Percentiles rank a stretch among this genome's conserved stretches.
phyloP scores from a whole-genome alignment of 345 rosid genomes.

The Triadica sebifera region DNA sequence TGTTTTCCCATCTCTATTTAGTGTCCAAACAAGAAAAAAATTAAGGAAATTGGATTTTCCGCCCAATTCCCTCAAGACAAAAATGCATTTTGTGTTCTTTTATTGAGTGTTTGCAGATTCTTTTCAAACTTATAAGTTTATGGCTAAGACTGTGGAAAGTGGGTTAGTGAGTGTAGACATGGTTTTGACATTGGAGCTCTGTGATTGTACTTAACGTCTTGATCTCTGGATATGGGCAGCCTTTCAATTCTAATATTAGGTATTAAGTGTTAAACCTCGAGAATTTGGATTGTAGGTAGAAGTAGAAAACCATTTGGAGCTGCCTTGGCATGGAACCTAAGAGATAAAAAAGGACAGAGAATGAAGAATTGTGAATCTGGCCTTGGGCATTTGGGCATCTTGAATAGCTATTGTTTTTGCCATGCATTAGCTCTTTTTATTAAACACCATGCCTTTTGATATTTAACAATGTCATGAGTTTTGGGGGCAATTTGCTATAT shows the following conservation, averaged over 20 bases:
- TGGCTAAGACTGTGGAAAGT: not conserved
- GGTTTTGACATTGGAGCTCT: not conserved
- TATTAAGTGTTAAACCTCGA: not conserved
- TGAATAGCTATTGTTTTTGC: not conserved
- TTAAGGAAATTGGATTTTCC: no score
- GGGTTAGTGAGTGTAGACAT: not conserved
- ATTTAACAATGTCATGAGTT: not conserved
- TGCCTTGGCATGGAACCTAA: not conserved
- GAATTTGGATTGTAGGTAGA: not conserved
- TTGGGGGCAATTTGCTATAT: not conserved
- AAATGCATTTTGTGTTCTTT: no score
- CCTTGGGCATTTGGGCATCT: not conserved
- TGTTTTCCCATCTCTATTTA: no score
- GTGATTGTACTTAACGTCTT: not conserved
- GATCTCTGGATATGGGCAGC: not conserved
- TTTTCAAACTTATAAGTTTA: not conserved
- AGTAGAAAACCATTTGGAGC: not conserved
- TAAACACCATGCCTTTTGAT: not conserved
- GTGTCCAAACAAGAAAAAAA: no score
- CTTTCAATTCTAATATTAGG: not conserved
- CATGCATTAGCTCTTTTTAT: not conserved
- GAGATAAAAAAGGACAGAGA: not conserved
- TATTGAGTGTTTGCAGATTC: not conserved
- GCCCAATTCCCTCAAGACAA: no score
- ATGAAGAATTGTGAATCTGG: not conserved